A percentile compares a stretch with the other conserved stretches of the same genome.
These are phyloP conservation scores for Neopestalotiopsis sp. DNA, from an alignment of 2,329 filamentous ascomycete genomes.

Conservation along the genomic window DNA sequence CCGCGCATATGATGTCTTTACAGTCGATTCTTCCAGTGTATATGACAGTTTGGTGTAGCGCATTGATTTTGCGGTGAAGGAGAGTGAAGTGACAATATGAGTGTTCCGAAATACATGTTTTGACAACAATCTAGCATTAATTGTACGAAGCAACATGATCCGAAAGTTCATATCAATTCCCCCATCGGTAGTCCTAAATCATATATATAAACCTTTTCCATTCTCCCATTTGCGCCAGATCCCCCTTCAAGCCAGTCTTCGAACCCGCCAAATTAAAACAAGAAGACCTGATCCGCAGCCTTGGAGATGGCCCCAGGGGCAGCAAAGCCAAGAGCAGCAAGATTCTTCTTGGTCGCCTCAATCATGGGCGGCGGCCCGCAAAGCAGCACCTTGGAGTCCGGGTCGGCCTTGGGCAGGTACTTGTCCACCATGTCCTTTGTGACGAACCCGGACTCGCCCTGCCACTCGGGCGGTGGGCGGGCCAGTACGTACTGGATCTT, in stretches of 20 bases:
- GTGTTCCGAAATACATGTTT: neutral
- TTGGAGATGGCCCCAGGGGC: conserved; percentile 54
- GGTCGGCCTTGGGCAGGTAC: conserved; percentile 47
- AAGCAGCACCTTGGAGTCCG: conserved; percentile 59
- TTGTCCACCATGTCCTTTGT: conserved; percentile 55
- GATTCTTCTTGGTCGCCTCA: conserved; percentile 56
- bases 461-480: conserved; percentile 50
- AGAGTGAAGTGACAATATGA: neutral
- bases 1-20: too few relatives aligned
- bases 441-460: conserved; percentile 53
- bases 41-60: too few relatives aligned
- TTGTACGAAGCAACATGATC: neutral
- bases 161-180: neutral
- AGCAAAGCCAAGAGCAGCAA: conserved; percentile 55
- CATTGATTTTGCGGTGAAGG: too few relatives aligned
- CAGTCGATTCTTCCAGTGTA: too few relatives aligned
- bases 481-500: conserved; percentile 61
- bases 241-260: neutral
- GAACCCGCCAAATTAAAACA: conserved; percentile 21
- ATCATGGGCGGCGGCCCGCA: conserved; percentile 68
- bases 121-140: neutral
- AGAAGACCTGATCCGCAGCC: conserved; percentile 59
- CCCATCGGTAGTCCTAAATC: neutral
- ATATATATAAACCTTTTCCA: neutral
- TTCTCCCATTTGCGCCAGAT: neutral